Base-by-base conservation (phyloP, 1,139 yeast species). In the Debaryomyces psychrophilus region DNA sequence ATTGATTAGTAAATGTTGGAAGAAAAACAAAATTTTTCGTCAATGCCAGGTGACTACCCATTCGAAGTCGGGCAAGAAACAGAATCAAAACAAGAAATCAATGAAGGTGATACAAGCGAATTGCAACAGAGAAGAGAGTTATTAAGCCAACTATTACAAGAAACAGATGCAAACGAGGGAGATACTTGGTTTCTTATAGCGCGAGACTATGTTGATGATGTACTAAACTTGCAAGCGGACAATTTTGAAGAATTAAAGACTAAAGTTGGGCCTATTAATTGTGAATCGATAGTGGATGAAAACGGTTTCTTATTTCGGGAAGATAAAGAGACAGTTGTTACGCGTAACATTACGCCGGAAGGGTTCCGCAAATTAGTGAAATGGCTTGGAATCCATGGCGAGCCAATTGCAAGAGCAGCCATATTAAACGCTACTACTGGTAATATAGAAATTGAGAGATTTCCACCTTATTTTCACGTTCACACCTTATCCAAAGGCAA, bases 371-470 rank as follows among this genome's bases (percentile, higher is more conserved):
- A 69, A 46, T 61, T 85, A 12, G 60, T 61, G 1, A 68, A 71
- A 23, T 81, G 86, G 85, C 83, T 83, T 60, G 87, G 86, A 0
- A 43, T 77, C 12, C 54, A 63, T 2, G 74, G 76, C 0, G 58
- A 58, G 6, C 81, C 85, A 0, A 71, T 83, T 1, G 58, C 69
- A 4, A 73, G 90, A 27, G 67, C 67, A 26, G 58, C 81, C 4
- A 59, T 81, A 5, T 50, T 60, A 15, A 73, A 76, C 50, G 60
- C 61, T 5, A 61, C 64, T 11, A 65, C 70, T 7, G 79, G 77
- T 0, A 53, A 61, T 8, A 60, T 70, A 31, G 69, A 67, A 14
- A 71, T 86, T 26, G 90, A 85, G 56, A 68, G 76, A 43, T 69
- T 68, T 47, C 84, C 83, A 25, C 77, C 83, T 1, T 60, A 64